Percentiles rank a stretch among this genome's conserved stretches.
Conservation (phyloP, 2,329 filamentous ascomycete species). For the Penicillium sp. region DNA sequence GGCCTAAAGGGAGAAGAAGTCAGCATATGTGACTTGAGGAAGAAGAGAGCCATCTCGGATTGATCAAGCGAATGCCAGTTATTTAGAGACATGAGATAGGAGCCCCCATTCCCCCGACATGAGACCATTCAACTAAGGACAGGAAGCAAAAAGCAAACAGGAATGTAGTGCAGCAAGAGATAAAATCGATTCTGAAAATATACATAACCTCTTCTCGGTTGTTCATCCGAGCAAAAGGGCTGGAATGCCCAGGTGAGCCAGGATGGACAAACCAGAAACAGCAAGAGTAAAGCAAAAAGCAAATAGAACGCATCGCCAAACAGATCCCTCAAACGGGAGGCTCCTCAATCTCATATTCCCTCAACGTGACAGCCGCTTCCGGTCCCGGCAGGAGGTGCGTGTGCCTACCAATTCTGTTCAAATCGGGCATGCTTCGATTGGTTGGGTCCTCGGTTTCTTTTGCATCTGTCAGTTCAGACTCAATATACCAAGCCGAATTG, state of each 20-base stretch:
- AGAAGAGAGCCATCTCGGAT: constrained; percentile 13
- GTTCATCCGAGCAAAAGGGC: constrained; percentile 7
- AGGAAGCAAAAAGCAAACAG: constrained; percentile 4
- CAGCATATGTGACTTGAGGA: constrained; percentile 35
- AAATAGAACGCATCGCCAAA: not conserved
- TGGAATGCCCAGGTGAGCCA: not conserved
- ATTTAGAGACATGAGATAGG: constrained; percentile 17
- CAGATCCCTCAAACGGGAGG: constrained; percentile 20
- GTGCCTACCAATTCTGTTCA: constrained; percentile 35
- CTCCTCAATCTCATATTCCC: constrained; percentile 44
- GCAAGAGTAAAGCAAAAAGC: not conserved
- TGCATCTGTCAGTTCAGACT: constrained; percentile 10
- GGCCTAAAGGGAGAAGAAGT: constrained; percentile 37
- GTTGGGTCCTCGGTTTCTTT: constrained; percentile 20
- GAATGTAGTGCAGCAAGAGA: not conserved
- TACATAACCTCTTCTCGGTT: not conserved
- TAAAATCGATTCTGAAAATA: not conserved
- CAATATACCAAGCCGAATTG: no score
- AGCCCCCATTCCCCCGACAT: constrained; percentile 13
- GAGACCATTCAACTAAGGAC: constrained; percentile 18
- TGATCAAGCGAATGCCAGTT: constrained; percentile 16
- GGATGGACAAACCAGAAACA: not conserved
- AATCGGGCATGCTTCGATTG: constrained; percentile 29
- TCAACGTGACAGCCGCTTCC: constrained; percentile 32
- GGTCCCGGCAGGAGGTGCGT: constrained; percentile 34